Evolutionary conservation across 2,329 filamentous ascomycete species (phyloP).

Genomic region (Mycosphaerella arachidis): DNA sequence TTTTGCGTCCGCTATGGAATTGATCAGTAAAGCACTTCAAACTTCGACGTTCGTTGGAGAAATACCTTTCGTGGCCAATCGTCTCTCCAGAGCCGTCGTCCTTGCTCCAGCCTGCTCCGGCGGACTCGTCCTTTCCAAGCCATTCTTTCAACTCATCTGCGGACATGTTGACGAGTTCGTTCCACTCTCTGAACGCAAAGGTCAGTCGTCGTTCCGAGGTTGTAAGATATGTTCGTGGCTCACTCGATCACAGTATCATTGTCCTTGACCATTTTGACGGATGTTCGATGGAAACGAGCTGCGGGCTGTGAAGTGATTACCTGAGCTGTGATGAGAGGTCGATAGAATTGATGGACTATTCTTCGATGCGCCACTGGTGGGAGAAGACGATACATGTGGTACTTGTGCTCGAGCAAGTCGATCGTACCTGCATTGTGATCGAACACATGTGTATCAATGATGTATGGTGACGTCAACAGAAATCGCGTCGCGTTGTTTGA

Average conservation of each 20-base stretch:
- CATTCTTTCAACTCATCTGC: conserved; percentile 57
- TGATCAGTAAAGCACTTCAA: neutral
- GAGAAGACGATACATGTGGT: neutral
- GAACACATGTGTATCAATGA: neutral
- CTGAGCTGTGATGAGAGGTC: neutral
- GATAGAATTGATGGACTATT: neutral
- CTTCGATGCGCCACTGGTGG: neutral
- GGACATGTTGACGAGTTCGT: conserved; percentile 63
- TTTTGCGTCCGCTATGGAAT: conserved; percentile 53
- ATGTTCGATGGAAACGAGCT: neutral
- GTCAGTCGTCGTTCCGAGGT: neutral
- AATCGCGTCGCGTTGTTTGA: neutral
- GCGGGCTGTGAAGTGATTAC: neutral
- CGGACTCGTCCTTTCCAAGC: conserved; percentile 57
- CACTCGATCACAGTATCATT: conserved; percentile 49
- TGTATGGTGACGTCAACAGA: neutral
- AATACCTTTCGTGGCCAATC: conserved; percentile 56
- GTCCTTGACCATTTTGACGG: conserved; percentile 49
- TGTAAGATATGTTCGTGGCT: conserved; percentile 2
- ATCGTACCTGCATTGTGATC: neutral
- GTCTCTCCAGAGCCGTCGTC: conserved; percentile 56
- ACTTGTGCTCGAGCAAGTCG: neutral
- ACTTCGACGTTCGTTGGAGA: neutral
- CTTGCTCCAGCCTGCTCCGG: conserved; percentile 57
- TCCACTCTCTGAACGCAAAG: conserved; percentile 52